A percentile compares a stretch with the other conserved stretches of the same genome.
These are phyloP conservation scores for Huiozyma sinensis DNA, from an alignment of 805 yeast genomes.

Conservation along the genomic window DNA sequence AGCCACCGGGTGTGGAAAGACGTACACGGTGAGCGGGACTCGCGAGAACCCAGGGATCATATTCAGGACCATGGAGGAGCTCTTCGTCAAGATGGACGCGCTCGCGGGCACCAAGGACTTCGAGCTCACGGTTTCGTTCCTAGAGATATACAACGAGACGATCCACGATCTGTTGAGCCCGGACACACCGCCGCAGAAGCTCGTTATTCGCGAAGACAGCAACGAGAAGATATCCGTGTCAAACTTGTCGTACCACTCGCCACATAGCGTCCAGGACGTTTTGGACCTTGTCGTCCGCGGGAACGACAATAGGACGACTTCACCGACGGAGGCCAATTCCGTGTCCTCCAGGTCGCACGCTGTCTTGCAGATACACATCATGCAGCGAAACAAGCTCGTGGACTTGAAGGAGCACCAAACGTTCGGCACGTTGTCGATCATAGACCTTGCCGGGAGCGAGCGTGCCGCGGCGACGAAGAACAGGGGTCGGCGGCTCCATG, in stretches of 20 bases:
- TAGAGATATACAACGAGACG: slow-evolving; percentile 87
- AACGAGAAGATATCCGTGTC: slow-evolving; percentile 54
- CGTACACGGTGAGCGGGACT: slow-evolving; percentile 78
- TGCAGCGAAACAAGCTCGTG: slow-evolving; percentile 43
- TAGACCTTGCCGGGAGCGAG: slow-evolving; percentile 93
- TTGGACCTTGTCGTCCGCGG: slow-evolving; percentile 70
- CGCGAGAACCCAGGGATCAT: slow-evolving; percentile 69
- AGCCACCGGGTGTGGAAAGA: slow-evolving; percentile 97
- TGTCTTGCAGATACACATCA: slow-evolving; percentile 69
- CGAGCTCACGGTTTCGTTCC: slow-evolving; percentile 57
- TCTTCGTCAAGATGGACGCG: slow-evolving; percentile 52
- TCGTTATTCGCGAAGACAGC: slow-evolving; percentile 63
- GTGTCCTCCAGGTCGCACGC: slow-evolving; percentile 92
- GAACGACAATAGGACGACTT: slow-evolving; percentile 64
- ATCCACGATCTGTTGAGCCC: slow-evolving; percentile 71
- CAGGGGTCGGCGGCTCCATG: slow-evolving; percentile 68
- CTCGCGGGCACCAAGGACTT: slow-evolving; percentile 43
- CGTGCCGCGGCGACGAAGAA: slow-evolving; percentile 85
- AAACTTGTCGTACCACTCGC: slow-evolving; percentile 54
- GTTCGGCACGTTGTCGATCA: slow-evolving; percentile 72
- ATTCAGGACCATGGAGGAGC: slow-evolving; percentile 64
- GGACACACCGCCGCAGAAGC: slow-evolving; percentile 33
- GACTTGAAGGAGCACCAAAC: slow-evolving; percentile 58
- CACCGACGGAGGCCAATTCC: slow-evolving; percentile 85
- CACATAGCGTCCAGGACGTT: slow-evolving; percentile 55